Evolutionary conservation across 768 basidiomycete species (phyloP), one percentile per base, ranked within the genome.

Genomic region (Porphyrellus cyaneotinctus): DNA sequence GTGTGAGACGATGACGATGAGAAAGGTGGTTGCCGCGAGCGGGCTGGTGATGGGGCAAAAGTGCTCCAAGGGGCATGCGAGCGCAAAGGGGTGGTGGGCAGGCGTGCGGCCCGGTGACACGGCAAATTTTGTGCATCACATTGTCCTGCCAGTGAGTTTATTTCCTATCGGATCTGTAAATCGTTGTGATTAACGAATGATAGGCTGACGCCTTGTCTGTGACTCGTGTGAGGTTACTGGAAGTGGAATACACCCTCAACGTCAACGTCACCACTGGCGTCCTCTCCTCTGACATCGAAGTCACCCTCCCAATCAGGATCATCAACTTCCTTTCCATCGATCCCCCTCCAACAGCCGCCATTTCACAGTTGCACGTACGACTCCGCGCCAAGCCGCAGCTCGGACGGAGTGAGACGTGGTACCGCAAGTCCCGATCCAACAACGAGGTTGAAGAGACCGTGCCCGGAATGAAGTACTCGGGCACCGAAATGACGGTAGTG

Each of bases 71-170:
- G 87, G 88, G 2, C 78, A 83, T 63, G 88, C 86, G 11, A 91
- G 87, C 37, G 87, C 84, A 22, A 85, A 83, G 61, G 93, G 92
- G 1, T 95, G 91, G 88, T 95, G 93, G 92, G 76, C 82, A 6
- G 94, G 94, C 9, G 83, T 95, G 7, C 70, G 74, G 14, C 73
- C 86, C 4, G 81, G 82, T 2, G 81, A 85, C 56, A 73, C 74
- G 6, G 70, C 76, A 10, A 76, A 82, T 18, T 90, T 92, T 67
- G 77, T 78, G 15, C 85, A 91, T 62, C 82, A 77, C 47, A 75
- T 97, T 8, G 63, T 80, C 10, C 62, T 95, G 37, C 92, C 93
- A 24, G 93, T 94, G 64, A 71, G 87, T 72, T 28, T 53, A 13
- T 50, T 54, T 39, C 20, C 36, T 17, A 15, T 47, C 22, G 33